Evolutionary conservation across 116 monocot species (phyloP), one percentile per base, ranked within the genome.

Genomic region (Thalassia testudinum): DNA sequence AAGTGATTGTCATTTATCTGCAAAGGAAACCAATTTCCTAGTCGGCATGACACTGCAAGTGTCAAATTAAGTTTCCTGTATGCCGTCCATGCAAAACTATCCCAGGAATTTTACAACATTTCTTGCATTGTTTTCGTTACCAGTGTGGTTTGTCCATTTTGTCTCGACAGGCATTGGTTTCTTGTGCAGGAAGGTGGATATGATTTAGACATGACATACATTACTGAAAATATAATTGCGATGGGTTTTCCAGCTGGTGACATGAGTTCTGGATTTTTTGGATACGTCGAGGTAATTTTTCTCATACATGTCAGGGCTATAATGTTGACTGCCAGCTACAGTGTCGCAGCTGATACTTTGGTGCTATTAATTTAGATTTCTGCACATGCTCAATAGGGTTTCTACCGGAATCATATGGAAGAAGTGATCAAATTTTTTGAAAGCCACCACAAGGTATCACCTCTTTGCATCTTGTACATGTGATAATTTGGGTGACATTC

Each of bases 211-310:
- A 85, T 95, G 85, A 95, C 95, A 42, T 95, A 95, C 73, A 88
- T 95, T 27, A 95, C 95, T 7, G 95, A 95, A 56, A 95, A 95
- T 68, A 88, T 88, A 49, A 95, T 95, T 72, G 95, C 95, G 11
- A 95, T 95, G 95, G 95, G 95, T 52, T 95, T 95, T 40, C 95
- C 95, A 64, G 95, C 95, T 8, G 95, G 95, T 54, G 95, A 95
- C 64, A 79, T 88, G 81, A 95, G 95, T 42, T 95, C 95, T 57
- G 95, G 88, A 0, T 84, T 88, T 70, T 95, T 95, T 73, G 88
- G 95, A 67, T 95, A 88, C 74, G 74, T 95, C 76, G 95, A 95
- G 88, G 95, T 95, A 66, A 69, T 48, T 49, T 42, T 34, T 34
- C 14, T 45, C 15, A n/a, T 16, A 34, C 30, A 34, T 34, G 10